Evolutionary conservation across 2,329 filamentous ascomycete genomes (phyloP), one percentile per base, ranked within the genome.

Genomic region (Spiromastix sp.): DNA sequence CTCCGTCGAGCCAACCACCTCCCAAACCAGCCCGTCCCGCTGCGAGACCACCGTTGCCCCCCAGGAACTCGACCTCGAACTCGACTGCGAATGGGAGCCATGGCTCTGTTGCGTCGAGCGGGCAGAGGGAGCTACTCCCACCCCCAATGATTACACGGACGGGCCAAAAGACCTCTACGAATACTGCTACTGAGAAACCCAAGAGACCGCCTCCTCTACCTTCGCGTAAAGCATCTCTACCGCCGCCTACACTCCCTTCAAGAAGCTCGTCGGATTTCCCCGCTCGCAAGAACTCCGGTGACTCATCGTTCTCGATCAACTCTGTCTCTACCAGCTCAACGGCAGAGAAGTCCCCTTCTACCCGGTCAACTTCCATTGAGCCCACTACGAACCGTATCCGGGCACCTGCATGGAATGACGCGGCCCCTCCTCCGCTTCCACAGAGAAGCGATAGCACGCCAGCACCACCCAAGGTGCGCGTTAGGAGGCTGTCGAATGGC

Each of bases 361-460:
- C 50, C 39, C 15, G 12, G 32, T 52, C 17, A 46, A 54, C 15
- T 45, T 52, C 37, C 42, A 47, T 32, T 15, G 37, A 24, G 11
- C 4, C 22, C n/a, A 15, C 18, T 5, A 21, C 35, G 15, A 11
- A 29, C 7, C 30, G 25, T 32, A 55, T 71, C 31, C 66, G 67
- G 46, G 70, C 74, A 4, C 74, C 75, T 7, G 66, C 67, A 30
- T 79, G 68, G 56, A 71, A 73, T 40, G 67, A 72, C 32, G 53
- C 64, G 10, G 63, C 66, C 24, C 54, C 77, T 7, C 74, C 74
- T 34, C 59, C 67, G 19, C 56, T 77, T 22, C 72, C 72, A 32
- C 64, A 68, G 46, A 54, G 58, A 35, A 35, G 19, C 31, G 52
- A 51, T 39, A 48, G 58, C 38, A 41, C 39, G 3, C 38, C 43